Evolutionary conservation across 2,329 filamentous ascomycete species (phyloP).

Genomic region (Fusarium guadeloupense): DNA sequence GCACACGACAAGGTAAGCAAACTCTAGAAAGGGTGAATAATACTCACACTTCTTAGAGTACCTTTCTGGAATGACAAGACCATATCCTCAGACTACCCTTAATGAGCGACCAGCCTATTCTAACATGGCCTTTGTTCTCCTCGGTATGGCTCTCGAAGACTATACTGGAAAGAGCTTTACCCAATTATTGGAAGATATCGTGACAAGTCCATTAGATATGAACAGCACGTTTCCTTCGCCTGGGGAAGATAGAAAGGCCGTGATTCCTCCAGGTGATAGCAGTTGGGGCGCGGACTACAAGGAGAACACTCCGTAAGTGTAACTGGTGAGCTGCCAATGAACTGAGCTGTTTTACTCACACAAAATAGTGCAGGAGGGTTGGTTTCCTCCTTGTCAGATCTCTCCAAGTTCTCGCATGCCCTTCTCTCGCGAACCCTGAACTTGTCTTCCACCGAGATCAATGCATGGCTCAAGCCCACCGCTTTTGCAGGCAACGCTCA

Average conservation of each 20-base stretch:
- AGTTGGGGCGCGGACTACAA: slow-evolving; percentile 50
- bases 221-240: slow-evolving; percentile 41
- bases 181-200: slow-evolving; percentile 33
- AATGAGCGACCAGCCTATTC: slow-evolving; percentile 53
- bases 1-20: slow-evolving; percentile 46
- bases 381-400: slow-evolving; percentile 48
- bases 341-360: too few species aligned
- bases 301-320: slow-evolving; percentile 46
- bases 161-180: slow-evolving; percentile 45
- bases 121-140: slow-evolving; percentile 51
- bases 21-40: rapidly evolving
- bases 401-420: slow-evolving; percentile 43
- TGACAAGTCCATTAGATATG: slow-evolving; percentile 31
- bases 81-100: slow-evolving; percentile 44
- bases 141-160: slow-evolving; percentile 48
- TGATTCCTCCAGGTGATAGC: slow-evolving; percentile 47
- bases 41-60: slow-evolving; percentile 40
- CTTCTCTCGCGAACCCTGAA: slow-evolving; percentile 44
- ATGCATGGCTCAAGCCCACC: slow-evolving; percentile 50
- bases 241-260: slow-evolving; percentile 43
- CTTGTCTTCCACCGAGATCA: slow-evolving; percentile 37
- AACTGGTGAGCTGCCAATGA: rapidly evolving
- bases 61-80: slow-evolving; percentile 44
- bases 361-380: slow-evolving; percentile 46
- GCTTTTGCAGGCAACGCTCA: slow-evolving; percentile 44